These are phyloP conservation scores for Ophiostoma quercus DNA, from an alignment of 2,329 filamentous ascomycete genomes.

Conservation along the genomic window DNA sequence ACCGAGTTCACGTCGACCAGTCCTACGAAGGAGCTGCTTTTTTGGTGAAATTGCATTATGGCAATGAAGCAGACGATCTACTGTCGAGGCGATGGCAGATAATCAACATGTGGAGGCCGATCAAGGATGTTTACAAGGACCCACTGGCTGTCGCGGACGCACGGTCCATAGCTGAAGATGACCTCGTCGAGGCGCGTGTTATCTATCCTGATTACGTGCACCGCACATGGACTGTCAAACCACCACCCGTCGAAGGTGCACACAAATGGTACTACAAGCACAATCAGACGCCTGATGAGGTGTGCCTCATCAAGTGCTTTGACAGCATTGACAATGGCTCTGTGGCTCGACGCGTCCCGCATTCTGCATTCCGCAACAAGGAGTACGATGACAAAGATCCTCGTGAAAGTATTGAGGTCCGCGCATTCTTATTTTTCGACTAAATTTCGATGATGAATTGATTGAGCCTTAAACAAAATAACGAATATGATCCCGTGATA, in stretches of 20 bases:
- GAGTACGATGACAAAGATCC: constrained; percentile 37
- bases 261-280: constrained; percentile 51
- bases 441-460: neutral
- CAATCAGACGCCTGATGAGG: constrained; percentile 46
- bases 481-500: neutral
- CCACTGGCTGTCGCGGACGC: constrained; percentile 41
- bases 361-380: constrained; percentile 50
- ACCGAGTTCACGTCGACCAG: constrained; percentile 46
- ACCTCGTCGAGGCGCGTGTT: constrained; percentile 27
- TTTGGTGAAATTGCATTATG: neutral
- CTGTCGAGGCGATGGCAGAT: constrained; percentile 25
- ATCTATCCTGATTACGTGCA: constrained; percentile 30
- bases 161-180: constrained; percentile 36
- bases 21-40: constrained; percentile 24
- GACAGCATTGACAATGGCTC: constrained; percentile 42
- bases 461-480: neutral
- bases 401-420: constrained; percentile 53
- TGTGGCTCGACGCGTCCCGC: constrained; percentile 49
- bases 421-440: constrained; percentile 27
- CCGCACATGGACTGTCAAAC: constrained; percentile 38
- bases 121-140: constrained; percentile 43
- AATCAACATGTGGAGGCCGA: constrained; percentile 41
- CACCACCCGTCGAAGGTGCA: constrained; percentile 32
- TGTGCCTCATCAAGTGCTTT: constrained; percentile 54
- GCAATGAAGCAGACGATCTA: neutral